Evolutionary conservation across 2,329 filamentous ascomycete genomes (phyloP).

Genomic region (Penicillium sp.): DNA sequence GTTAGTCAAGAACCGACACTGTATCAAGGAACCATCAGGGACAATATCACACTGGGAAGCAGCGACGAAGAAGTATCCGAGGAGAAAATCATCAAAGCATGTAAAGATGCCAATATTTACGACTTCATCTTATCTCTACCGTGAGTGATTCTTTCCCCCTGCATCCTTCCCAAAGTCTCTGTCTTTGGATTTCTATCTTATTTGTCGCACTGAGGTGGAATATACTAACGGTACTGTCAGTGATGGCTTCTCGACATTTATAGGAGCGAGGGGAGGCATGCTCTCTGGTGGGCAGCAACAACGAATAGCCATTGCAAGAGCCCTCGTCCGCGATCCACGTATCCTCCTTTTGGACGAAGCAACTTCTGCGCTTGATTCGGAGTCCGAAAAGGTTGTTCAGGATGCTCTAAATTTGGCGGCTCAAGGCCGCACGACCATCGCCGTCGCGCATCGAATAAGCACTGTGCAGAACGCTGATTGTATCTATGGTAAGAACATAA

Average conservation of each 20-base stretch:
- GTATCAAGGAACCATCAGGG: background rate
- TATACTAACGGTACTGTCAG: no score
- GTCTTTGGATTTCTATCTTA: no score
- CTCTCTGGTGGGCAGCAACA: constrained; percentile 80
- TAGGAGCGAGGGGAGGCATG: no score
- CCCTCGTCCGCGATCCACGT: constrained; percentile 77
- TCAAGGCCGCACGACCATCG: constrained; percentile 47
- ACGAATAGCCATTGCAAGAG: constrained; percentile 81
- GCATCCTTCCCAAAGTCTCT: no score
- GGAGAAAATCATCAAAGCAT: background rate
- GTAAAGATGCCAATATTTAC: background rate
- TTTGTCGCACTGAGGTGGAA: no score
- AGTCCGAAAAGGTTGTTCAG: constrained; percentile 83
- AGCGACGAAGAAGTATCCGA: background rate
- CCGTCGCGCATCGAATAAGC: constrained; percentile 48
- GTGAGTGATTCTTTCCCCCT: no score
- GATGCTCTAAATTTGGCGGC: constrained; percentile 74
- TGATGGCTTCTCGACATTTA: no score
- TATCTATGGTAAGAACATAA: no score
- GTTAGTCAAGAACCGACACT: background rate
- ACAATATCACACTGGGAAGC: background rate
- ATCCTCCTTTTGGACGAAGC: constrained; percentile 87
- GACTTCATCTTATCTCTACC: constrained; percentile 55
- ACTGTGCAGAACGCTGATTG: constrained; percentile 45
- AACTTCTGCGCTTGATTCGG: constrained; percentile 83